A percentile compares a stretch with the other conserved stretches of the same genome.
These are phyloP conservation scores for Sporopachydermia quercuum DNA, from an alignment of 805 yeast species.

Conservation along the genomic window DNA sequence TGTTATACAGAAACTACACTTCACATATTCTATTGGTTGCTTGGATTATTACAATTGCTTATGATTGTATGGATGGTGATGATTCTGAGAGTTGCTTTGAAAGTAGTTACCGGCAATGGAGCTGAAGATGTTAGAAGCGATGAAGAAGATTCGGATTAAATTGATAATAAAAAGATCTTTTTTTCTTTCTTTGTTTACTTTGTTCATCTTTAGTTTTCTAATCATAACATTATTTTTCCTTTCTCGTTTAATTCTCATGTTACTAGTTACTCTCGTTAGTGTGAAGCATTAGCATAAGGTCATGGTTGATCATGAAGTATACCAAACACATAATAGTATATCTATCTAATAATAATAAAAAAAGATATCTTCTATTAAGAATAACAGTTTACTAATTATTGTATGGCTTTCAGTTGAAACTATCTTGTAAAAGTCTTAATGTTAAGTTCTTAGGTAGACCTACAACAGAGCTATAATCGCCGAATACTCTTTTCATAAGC, in stretches of 20 bases:
- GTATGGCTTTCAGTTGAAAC: no score
- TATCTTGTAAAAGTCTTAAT: constrained; percentile 26
- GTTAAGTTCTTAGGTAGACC: constrained; percentile 68
- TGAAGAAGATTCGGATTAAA: constrained; percentile 36
- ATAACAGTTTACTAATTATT: no score
- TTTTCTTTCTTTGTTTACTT: no score
- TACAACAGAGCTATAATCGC: constrained; percentile 77
- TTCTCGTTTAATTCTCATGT: no score
- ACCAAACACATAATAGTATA: no score
- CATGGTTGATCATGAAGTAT: no score
- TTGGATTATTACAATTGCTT: constrained; percentile 52
- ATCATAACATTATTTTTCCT: no score
- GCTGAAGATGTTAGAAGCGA: constrained; percentile 87
- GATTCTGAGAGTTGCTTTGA: constrained; percentile 54
- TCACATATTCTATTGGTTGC: constrained; percentile 33
- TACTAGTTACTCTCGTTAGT: no score
- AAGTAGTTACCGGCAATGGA: constrained; percentile 52
- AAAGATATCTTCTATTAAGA: no score
- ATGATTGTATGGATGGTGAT: constrained; percentile 61
- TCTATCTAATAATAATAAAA: no score
- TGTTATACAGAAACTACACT: constrained; percentile 20
- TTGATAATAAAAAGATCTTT: not conserved
- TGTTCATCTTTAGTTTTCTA: no score
- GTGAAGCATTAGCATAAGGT: no score
- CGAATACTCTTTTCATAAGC: constrained; percentile 46